Conservation (phyloP, 305 asterid species). For the Fraxinus ornus region DNA sequence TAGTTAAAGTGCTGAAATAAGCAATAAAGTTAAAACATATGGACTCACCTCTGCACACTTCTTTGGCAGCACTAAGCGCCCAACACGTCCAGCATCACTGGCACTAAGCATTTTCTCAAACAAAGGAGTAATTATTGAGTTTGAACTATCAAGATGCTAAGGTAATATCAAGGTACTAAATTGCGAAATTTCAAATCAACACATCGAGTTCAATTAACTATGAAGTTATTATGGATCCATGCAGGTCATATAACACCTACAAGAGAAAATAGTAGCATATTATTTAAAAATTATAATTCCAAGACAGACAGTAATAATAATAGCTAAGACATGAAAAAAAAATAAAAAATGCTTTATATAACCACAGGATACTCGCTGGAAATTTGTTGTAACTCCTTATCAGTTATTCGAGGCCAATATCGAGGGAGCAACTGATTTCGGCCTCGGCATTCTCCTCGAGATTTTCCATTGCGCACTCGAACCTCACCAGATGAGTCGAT, state of each 20-base stretch:
- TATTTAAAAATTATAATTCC: slow-evolving; percentile 2
- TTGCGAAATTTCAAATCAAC: slow-evolving; percentile 25
- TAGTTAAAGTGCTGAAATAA: slow-evolving; percentile 9
- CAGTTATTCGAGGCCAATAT: slow-evolving; percentile 64
- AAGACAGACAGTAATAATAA: slow-evolving; percentile 18
- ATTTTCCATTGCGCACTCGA: slow-evolving; percentile 48
- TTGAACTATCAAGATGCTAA: slow-evolving; percentile 66
- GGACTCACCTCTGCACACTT: slow-evolving; percentile 93
- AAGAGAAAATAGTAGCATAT: slow-evolving; percentile 9
- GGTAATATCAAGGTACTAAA: slow-evolving; percentile 36
- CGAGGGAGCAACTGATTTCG: slow-evolving; percentile 64
- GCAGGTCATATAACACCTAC: slow-evolving; percentile 17
- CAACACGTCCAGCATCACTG: slow-evolving; percentile 94
- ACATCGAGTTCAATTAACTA: slow-evolving; percentile 13
- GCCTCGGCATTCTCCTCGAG: slow-evolving; percentile 54
- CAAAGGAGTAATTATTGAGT: slow-evolving; percentile 74
- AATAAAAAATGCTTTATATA: slow-evolving; percentile 20
- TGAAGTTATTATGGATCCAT: slow-evolving; percentile 20
- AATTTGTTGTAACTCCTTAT: slow-evolving; percentile 64
- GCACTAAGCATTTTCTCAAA: slow-evolving; percentile 95
- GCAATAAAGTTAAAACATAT: slow-evolving; percentile 16
- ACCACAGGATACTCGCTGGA: slow-evolving; percentile 75
- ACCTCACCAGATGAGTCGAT: slow-evolving; percentile 45
- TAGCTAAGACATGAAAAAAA: slow-evolving; percentile 19
- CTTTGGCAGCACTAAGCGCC: slow-evolving; percentile 94